Base-by-base conservation (phyloP, 2,329 filamentous ascomycete species). In the Fusarium odoratissimum region DNA sequence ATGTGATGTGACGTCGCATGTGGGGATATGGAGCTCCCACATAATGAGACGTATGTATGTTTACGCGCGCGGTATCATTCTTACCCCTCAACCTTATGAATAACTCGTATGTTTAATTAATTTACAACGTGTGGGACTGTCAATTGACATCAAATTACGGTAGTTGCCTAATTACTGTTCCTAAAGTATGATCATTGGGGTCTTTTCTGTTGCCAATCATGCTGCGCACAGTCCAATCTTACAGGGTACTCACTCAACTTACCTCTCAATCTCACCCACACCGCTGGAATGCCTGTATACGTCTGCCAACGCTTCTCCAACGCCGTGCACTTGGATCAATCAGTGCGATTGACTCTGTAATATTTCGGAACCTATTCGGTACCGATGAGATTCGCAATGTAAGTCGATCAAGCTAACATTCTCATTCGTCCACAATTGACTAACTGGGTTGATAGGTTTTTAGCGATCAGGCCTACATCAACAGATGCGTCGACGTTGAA, bases 331-430 rank as follows among this genome's bases (percentile, higher is more conserved):
- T 70, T 12, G 67, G 59, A 1, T 60, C 46, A 2, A 46, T 66
- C 45, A 69, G 69, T 0, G 68, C 68, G 2, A 83, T 87, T 57
- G 86, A 88, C 73, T 88, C 86, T 10, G 80, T 82, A 13, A 82
- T 88, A 23, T 88, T 87, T 71, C 82, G 85, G 6, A 86, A 84
- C 12, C 77, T 88, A 2, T 88, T 88, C 62, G 86, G 86, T 14
- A 87, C 85, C 3, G 82, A 86, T 8, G 85, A 87, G 68, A 85
- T 87, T 44, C 82, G 86, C 80, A 85, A 77, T 79, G 86, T 60
- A 25, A 23, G 37, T 30, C 19, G 10, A 16, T 8, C 6, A 0
- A 1, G 1, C 2, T 1, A 11, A 4, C 3, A 7, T 7, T 23
- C 12, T 11, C 2, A 4, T 8, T 5, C 6, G 12, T 21, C 5